phyloP scores from a whole-genome alignment of 1,284 basidiomycete species.

The Cutaneotrichosporon sp. region DNA sequence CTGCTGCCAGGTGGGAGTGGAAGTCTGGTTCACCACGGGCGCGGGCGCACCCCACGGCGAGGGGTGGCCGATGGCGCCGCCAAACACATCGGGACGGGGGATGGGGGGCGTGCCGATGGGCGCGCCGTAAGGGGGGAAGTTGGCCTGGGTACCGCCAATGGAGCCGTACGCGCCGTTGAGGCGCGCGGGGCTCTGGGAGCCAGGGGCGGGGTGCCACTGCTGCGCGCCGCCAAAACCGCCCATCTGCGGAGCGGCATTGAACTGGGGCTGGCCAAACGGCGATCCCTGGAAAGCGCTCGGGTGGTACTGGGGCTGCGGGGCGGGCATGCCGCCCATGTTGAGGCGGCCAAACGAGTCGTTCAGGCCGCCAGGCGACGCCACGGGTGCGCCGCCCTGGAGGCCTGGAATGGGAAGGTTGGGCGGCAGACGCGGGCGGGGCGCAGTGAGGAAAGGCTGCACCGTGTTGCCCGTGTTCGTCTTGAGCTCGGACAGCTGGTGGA shows the following conservation, averaged over 20 bases:
- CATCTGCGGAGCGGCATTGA: constrained; percentile 9
- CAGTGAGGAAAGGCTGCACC: constrained; percentile 44
- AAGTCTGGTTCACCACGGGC: constrained; percentile 5
- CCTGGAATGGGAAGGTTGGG: constrained; percentile 44
- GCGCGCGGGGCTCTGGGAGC: constrained; percentile 13
- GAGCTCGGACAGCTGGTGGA: constrained; percentile 46
- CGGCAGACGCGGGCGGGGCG: constrained; percentile 35
- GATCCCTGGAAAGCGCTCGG: constrained; percentile 3
- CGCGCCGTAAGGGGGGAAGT: constrained; percentile 4
- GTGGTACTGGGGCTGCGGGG: constrained; percentile 7
- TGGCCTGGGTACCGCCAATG: constrained; percentile 10
- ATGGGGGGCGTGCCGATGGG: constrained; percentile 19
- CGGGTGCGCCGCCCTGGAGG: constrained; percentile 16
- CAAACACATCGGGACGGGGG: constrained; percentile 15
- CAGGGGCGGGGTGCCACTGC: constrained; percentile 15
- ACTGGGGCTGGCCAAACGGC: constrained; percentile 7
- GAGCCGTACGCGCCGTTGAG: constrained; percentile 17
- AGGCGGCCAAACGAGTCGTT: constrained; percentile 35
- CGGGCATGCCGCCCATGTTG: constrained; percentile 16
- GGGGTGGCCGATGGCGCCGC: constrained; percentile 11
- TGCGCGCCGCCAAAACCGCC: constrained; percentile 8
- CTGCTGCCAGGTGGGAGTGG: constrained; percentile 15
- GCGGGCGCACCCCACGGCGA: constrained; percentile 34
- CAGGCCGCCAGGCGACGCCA: constrained; percentile 13
- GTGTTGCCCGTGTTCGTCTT: constrained; percentile 42